These are phyloP conservation scores for Fusarium sp. DNA, from an alignment of 2,329 filamentous ascomycete species.

Conservation along the genomic window DNA sequence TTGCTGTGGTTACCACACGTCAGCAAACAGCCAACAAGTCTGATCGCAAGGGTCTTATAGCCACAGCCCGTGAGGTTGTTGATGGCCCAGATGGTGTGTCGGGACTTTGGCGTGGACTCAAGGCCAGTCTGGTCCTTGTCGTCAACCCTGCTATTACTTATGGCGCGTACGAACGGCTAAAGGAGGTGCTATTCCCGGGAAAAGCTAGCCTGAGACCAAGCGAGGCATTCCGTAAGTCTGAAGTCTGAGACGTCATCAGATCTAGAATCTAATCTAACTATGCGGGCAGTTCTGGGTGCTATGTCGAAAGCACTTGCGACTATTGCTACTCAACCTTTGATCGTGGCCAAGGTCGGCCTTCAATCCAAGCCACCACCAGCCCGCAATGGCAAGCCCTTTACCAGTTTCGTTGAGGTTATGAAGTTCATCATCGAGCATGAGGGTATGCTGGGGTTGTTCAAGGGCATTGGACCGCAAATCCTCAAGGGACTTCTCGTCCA, in stretches of 20 bases:
- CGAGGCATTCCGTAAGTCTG: slow-evolving; percentile 87
- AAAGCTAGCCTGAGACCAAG: slow-evolving; percentile 79
- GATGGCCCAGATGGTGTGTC: slow-evolving; percentile 88
- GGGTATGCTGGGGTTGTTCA: slow-evolving; percentile 86
- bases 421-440: slow-evolving; percentile 91
- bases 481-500: slow-evolving; percentile 93
- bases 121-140: slow-evolving; percentile 94
- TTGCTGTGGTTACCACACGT: slow-evolving; percentile 93
- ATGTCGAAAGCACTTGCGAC: slow-evolving; percentile 94
- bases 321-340: slow-evolving; percentile 91
- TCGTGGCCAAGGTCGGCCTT: slow-evolving; percentile 96
- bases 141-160: slow-evolving; percentile 98
- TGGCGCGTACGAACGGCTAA: slow-evolving; percentile 91
- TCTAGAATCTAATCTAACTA: slow-evolving; percentile 11
- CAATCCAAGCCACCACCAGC: slow-evolving; percentile 91
- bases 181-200: slow-evolving; percentile 79
- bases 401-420: slow-evolving; percentile 95
- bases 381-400: slow-evolving; percentile 90
- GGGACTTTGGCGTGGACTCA: slow-evolving; percentile 93
- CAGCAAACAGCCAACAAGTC: slow-evolving; percentile 91
- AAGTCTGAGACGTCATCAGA: background rate
- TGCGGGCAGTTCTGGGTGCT: slow-evolving; percentile 79
- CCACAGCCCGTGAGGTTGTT: slow-evolving; percentile 89
- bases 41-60: slow-evolving; percentile 86
- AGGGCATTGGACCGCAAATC: slow-evolving; percentile 95